Evolutionary conservation across 2,329 filamentous ascomycete genomes (phyloP).

Genomic region (Nemania sp.): DNA sequence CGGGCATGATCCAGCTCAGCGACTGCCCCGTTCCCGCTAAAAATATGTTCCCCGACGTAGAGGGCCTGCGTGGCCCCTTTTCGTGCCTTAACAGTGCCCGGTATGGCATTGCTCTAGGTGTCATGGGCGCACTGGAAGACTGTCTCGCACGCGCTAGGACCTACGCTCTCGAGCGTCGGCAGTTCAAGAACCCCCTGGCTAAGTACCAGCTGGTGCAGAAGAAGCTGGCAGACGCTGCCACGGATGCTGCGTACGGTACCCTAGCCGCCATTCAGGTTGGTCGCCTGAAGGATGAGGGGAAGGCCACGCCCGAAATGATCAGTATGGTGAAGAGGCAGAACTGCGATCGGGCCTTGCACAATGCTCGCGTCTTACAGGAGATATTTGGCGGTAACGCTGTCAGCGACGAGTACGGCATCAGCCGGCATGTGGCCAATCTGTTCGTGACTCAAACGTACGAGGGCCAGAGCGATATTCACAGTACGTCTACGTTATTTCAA

Average conservation of each 20-base stretch:
- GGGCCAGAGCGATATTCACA: slow-evolving; percentile 96
- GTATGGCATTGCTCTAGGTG: slow-evolving; percentile 91
- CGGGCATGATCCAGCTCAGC: slow-evolving; percentile 97
- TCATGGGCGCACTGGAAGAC: slow-evolving; percentile 93
- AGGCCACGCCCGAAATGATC: slow-evolving; percentile 92
- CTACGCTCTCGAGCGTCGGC: slow-evolving; percentile 90
- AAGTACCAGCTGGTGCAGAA: slow-evolving; percentile 98
- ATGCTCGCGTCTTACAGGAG: slow-evolving; percentile 83
- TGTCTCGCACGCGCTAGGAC: slow-evolving; percentile 78
- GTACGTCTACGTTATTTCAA: slow-evolving; percentile 56
- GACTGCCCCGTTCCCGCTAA: slow-evolving; percentile 83
- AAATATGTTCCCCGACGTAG: slow-evolving; percentile 92
- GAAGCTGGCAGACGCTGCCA: slow-evolving; percentile 90
- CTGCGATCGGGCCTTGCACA: slow-evolving; percentile 83
- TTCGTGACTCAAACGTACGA: slow-evolving; percentile 99
- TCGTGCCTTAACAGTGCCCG: slow-evolving; percentile 91
- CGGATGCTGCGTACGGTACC: slow-evolving; percentile 90
- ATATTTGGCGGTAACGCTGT: slow-evolving; percentile 98
- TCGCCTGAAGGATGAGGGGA: slow-evolving; percentile 87
- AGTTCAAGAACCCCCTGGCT: slow-evolving; percentile 95
- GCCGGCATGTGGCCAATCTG: slow-evolving; percentile 90
- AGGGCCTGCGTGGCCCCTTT: slow-evolving; percentile 87
- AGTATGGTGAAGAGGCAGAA: slow-evolving; percentile 96
- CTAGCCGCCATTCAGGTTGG: slow-evolving; percentile 89
- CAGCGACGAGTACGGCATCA: slow-evolving; percentile 95